phyloP scores from a whole-genome alignment of 176 grass and related monocot genomes.

The maize (Zea mays) region Zm-B73-REFERENCE-NAM-5.0 NC_050096.1:187958501-187959000 shows the following conservation, averaged over 20 bases:
- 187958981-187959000: not conserved
- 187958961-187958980: not conserved
- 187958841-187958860: not conserved
- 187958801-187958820: not conserved
- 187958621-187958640: slow-evolving; percentile 11
- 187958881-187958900: not conserved
- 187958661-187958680: slow-evolving; percentile 11
- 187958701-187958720: slow-evolving; percentile 10
- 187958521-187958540: slow-evolving; percentile 2
- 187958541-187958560: not conserved
- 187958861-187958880: not conserved
- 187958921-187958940: not conserved
- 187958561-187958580: slow-evolving; percentile 2
- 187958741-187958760: slow-evolving; percentile 11
- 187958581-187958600: slow-evolving; percentile 32
- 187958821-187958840: not conserved
- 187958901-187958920: not conserved
- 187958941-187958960: not conserved
- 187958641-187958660: slow-evolving; percentile 7
- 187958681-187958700: slow-evolving; percentile 27
- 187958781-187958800: slow-evolving; percentile 2
- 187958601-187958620: slow-evolving; percentile 24
- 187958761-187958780: slow-evolving; percentile 16
- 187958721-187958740: slow-evolving; percentile 3
- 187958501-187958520: slow-evolving; percentile 77